These are phyloP conservation scores for Cercospora sp. DNA, from an alignment of 2,329 filamentous ascomycete species.

Conservation along the genomic window DNA sequence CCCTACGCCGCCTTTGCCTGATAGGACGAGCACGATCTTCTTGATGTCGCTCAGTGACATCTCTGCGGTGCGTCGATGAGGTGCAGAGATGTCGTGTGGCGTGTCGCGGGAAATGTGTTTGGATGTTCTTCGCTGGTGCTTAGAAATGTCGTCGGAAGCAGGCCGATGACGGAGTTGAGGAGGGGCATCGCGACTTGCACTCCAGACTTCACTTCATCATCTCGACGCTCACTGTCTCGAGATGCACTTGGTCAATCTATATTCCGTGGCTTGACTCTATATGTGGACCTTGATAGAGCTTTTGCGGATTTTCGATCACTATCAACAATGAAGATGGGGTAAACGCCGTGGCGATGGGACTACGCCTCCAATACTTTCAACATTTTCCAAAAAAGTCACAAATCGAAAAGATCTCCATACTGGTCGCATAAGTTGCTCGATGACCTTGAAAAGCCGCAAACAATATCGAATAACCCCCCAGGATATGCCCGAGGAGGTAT, in stretches of 20 bases:
- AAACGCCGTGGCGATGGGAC: too few relatives aligned
- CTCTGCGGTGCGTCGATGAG: neutral
- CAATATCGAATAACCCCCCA: neutral
- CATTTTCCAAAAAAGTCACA: neutral
- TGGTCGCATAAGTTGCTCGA: too few relatives aligned
- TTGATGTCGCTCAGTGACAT: slow-evolving; percentile 72
- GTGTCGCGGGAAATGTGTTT: neutral
- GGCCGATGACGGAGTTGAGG: slow-evolving; percentile 3
- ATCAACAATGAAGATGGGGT: too few relatives aligned
- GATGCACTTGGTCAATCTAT: neutral
- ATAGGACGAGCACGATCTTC: slow-evolving; percentile 80
- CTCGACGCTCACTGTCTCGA: neutral
- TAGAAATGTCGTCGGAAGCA: slow-evolving; percentile 4
- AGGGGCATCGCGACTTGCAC: neutral
- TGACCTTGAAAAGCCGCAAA: too few relatives aligned
- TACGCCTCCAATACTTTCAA: neutral
- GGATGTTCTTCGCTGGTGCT: neutral
- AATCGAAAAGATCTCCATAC: neutral
- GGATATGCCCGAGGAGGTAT: neutral
- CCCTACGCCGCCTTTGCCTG: slow-evolving; percentile 95
- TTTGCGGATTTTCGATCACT: too few relatives aligned
- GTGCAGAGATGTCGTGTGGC: neutral
- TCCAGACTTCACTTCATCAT: neutral
- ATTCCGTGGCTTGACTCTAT: too few relatives aligned
- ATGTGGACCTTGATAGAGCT: too few relatives aligned